A percentile compares a stretch with the other conserved stretches of the same genome.
Conservation (phyloP, 2,329 filamentous ascomycete genomes). For the Curvularia eragrostidis region DNA sequence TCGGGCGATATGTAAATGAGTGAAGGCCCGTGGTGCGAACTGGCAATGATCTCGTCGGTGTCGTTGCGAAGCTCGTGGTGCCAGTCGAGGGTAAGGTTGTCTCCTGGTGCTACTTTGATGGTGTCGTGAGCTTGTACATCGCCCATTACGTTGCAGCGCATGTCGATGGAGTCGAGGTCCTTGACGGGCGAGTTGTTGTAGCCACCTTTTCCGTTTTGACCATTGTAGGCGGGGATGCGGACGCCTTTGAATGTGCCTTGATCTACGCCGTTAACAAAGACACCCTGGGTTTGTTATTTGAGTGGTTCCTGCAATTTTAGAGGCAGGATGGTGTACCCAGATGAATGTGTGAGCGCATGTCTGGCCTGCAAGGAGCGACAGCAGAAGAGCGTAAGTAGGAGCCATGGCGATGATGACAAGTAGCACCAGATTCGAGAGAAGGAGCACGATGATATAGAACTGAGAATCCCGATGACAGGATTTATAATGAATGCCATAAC, state of each 20-base stretch:
- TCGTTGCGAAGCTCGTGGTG: conserved; percentile 48
- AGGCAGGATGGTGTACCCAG: conserved; percentile 24
- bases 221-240: conserved; percentile 46
- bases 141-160: conserved; percentile 52
- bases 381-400: conserved; percentile 16
- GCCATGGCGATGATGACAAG: conserved; percentile 18
- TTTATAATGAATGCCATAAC: not conserved
- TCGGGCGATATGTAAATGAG: conserved; percentile 53
- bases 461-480: not conserved
- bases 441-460: no score
- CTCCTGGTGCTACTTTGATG: conserved; percentile 47
- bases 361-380: conserved; percentile 28
- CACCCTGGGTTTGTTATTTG: conserved; percentile 24
- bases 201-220: conserved; percentile 42
- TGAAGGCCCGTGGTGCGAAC: conserved; percentile 42
- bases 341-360: conserved; percentile 39
- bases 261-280: conserved; percentile 42
- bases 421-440: not conserved
- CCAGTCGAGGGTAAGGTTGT: conserved; percentile 52
- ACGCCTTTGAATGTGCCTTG: conserved; percentile 40
- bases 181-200: conserved; percentile 53
- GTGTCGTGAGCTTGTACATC: conserved; percentile 47
- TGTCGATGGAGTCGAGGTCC: conserved; percentile 49
- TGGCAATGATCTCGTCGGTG: conserved; percentile 44
- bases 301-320: not conserved